Base-by-base conservation (phyloP, 208 protist genomes). In the Leishmania arabica region DNA sequence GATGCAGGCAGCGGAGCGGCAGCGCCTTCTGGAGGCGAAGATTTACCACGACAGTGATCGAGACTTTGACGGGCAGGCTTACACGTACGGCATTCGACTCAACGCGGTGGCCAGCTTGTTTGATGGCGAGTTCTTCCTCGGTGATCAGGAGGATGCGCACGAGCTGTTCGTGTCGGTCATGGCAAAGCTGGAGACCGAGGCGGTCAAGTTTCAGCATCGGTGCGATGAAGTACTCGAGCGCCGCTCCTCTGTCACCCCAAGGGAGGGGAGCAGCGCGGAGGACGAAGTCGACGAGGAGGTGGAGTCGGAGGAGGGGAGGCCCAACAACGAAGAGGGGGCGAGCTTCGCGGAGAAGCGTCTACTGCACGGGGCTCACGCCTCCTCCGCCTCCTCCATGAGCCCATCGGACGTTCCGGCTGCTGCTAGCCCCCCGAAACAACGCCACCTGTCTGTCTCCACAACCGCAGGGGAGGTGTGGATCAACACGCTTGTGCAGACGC, bases 121-220 rank as follows among this genome's bases (percentile, higher is more conserved):
- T 54, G 49, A 78, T 7, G 83, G 77, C 0, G 83, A 88, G 19
- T 97, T 97, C 69, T 96, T 97, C 69, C 81, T 84, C 11, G 92
- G 94, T 0, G 84, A 91, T 37, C 94, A 97, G 79, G 90, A 97
- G 80, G 94, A 97, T 75, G 94, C 94, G 5, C 94, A 97, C 69
- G 94, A 97, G 80, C 88, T 97, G 47, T 91, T 95, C 69, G 82
- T 96, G 8, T 75, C 84, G 17, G 42, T 97, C 42, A 82, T 95
- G 40, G 84, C 84, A 19, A 90, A 86, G 78, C 84, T 97, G 34
- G 91, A 95, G 84, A 78, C 82, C 78, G 94, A 97, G 87, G 90
- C 89, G 42, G 84, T 90, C 58, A 65, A 64, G 45, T 84, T 90
- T 65, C 75, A 86, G 71, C 77, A 84, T 79, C 73, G 81, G n/a